Evolutionary conservation across 768 basidiomycete genomes (phyloP), one percentile per base, ranked within the genome.

Genomic region (Kwoniella bestiolae): DNA sequence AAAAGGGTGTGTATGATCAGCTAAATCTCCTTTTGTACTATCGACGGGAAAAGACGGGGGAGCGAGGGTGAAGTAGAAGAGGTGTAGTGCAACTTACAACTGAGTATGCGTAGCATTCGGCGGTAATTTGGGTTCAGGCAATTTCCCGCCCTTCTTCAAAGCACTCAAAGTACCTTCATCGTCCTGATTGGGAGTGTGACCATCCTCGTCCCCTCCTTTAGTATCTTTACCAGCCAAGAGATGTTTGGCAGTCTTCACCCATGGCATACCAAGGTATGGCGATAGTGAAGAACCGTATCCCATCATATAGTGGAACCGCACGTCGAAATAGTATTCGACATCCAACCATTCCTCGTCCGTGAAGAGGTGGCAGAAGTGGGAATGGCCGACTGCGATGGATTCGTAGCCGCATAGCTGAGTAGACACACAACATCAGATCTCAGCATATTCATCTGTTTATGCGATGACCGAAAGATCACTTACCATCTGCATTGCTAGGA

Each of bases 91-190:
- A n/a, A 69, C 78, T 71, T 58, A 79, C 78, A 79, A 60, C 53
- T 83, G 83, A 11, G 80, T 73, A 65, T 82, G 81, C 2, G 82
- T 82, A 2, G 76, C 81, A 66, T 83, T 82, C 9, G 83, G 83
- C 21, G 82, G 81, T 0, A 73, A 51, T 25, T 73, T 75, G 1
- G 83, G 83, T 28, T 69, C 60, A 2, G 82, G 82, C 9, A 83
- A 64, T 14, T 71, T 59, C 23, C 56, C 57, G 26, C 57, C 44
- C 16, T 70, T 60, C 47, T 67, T 67, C 32, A 61, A 49, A 35
- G 28, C 8, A n/a, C 51, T 66, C 3, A 44, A 16, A 23, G 38
- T 58, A 38, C 41, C 46, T 23, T 32, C 26, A 28, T 61, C 50
- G 3, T 53, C 50, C 16, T 52, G 21, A 21, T 41, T 44, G 16